Base-by-base conservation (phyloP, 371 early-diverging fungal genomes). In the Chytridiales sp. region DNA sequence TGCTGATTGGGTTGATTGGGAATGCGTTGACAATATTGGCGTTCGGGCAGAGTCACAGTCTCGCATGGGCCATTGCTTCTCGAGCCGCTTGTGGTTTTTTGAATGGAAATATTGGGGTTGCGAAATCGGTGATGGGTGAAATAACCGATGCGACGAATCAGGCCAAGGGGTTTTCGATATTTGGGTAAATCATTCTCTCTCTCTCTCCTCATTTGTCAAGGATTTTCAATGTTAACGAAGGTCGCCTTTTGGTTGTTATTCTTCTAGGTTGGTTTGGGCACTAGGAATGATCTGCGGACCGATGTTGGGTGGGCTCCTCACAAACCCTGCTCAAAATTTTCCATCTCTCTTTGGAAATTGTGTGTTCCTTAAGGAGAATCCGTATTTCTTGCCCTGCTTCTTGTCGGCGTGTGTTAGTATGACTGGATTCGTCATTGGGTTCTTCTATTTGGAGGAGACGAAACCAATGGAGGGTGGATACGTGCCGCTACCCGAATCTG, bases 71-170 rank as follows among this genome's bases (percentile, higher is more conserved):
- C 13, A 56, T 66, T 34, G 30, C 60, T 19, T 62, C 83, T 9
- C 82, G 92, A 3, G 69, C 77, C 13, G 47, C 86, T 31, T 85
- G 87, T 62, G 95, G 95, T 5, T 52, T 90, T 19, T 62, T 94
- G 40, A 75, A 75, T 44, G 71, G 69, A 15, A 95, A 93, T 59
- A 77, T 88, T n/a, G 89, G 88, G 6, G 90, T 92, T 1, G 76
- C 88, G 27, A 93, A 93, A 69, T 85, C 87, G n/a, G 86, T 92
- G 73, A 72, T 93, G 26, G 90, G 89, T 3, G 96, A 95, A 66
- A 75, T 93, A 47, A 88, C 91, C 3, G 89, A 92, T 61, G 67
- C 77, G 8, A 84, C 89, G 0, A 94, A 92, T 63, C 83, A 85
- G 61, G 83, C 82, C 26, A 69, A 66, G 41, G 58, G 76, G 1